Percentiles rank a stretch among this genome's conserved stretches.
These are phyloP conservation scores for Tausonia pullulans DNA, from an alignment of 1,284 basidiomycete genomes.

Conservation along the genomic window DNA sequence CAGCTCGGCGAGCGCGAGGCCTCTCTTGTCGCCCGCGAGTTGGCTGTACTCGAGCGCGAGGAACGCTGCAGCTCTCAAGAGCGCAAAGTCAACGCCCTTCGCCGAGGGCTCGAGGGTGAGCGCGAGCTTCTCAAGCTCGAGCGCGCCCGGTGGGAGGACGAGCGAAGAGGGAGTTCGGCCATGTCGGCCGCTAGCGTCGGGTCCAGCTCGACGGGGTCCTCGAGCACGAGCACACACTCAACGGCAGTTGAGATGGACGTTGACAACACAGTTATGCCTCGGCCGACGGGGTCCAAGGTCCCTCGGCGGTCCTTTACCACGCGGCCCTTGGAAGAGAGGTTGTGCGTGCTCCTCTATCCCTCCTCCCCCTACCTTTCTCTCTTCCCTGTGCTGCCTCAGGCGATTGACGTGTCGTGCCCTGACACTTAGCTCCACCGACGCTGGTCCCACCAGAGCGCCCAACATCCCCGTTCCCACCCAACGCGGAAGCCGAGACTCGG, in stretches of 20 bases:
- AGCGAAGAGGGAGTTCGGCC: not conserved
- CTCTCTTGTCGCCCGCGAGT: constrained; percentile 40
- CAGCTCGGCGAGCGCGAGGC: constrained; percentile 43
- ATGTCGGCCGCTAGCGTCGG: no score
- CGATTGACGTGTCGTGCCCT: no score
- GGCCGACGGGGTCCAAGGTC: not conserved
- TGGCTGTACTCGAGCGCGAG: constrained; percentile 17
- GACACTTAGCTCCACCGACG: no score
- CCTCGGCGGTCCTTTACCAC: constrained; percentile 12
- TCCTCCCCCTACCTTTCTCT: not conserved
- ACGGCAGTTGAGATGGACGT: constrained; percentile 14
- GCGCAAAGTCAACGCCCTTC: constrained; percentile 17
- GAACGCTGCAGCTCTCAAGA: constrained; percentile 17
- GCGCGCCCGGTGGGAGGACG: constrained; percentile 16
- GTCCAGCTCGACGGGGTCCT: not conserved
- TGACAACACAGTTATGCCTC: not conserved
- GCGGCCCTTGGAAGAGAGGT: constrained; percentile 11
- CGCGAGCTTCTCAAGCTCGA: constrained; percentile 19
- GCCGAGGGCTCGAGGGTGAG: constrained; percentile 18
- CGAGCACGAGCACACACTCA: constrained; percentile 6
- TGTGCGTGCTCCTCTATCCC: not conserved
- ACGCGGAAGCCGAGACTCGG: constrained; percentile 2
- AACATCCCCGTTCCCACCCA: not conserved
- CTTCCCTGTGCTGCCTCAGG: not conserved
- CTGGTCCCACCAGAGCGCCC: not conserved